Evolutionary conservation across 1,284 basidiomycete genomes (phyloP).

Genomic region (Ceratobasidium papillatum): DNA sequence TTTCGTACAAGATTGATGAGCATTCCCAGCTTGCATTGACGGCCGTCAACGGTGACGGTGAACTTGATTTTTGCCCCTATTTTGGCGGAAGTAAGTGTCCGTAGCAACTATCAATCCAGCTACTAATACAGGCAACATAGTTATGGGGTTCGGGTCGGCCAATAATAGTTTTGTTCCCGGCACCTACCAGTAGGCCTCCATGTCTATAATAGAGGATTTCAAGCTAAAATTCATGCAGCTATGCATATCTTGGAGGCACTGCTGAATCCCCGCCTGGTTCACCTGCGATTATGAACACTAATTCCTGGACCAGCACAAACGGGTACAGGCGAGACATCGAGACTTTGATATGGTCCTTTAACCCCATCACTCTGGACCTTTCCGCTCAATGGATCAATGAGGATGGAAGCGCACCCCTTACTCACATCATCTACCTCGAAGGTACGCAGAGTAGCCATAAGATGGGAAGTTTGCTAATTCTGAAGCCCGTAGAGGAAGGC

Average conservation of each 20-base stretch:
- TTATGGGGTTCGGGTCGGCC: neutral
- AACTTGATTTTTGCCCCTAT: too few species aligned
- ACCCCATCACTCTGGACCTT: neutral
- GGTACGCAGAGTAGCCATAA: too few species aligned
- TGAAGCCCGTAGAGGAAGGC: too few species aligned
- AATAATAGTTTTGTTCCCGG: neutral
- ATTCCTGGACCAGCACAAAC: neutral
- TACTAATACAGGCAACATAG: neutral
- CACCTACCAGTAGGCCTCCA: neutral
- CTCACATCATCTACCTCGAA: neutral
- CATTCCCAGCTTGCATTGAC: neutral
- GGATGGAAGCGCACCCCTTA: neutral
- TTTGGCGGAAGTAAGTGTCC: neutral
- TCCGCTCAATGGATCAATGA: constrained; percentile 2
- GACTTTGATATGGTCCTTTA: neutral
- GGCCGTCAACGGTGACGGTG: neutral
- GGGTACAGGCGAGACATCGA: neutral
- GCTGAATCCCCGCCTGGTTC: neutral
- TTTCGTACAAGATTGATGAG: constrained; percentile 5
- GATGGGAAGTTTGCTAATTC: too few species aligned
- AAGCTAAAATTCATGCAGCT: neutral
- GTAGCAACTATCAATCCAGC: neutral
- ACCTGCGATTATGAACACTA: neutral
- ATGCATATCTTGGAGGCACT: neutral
- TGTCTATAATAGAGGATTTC: neutral